Conservation (phyloP, 1,284 basidiomycete genomes). For the Sanghuangporus baumii region DNA sequence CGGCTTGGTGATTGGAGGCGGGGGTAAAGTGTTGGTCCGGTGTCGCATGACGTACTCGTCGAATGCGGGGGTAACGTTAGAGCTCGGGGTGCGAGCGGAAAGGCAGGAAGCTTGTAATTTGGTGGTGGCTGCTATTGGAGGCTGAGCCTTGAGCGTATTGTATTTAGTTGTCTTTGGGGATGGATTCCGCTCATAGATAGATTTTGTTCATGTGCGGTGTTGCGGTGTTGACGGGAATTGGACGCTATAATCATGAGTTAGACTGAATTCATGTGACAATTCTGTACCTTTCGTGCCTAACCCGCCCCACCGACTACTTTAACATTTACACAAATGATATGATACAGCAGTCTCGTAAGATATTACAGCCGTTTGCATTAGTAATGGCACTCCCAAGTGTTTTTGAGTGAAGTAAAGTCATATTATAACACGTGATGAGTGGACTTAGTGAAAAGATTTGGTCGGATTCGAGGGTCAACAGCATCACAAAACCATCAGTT, state of each 20-base stretch:
- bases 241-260: no score
- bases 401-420: no score
- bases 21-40: slow-evolving; percentile 89
- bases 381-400: no score
- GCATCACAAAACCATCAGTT: no score
- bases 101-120: slow-evolving; percentile 81
- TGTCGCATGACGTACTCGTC: slow-evolving; percentile 94
- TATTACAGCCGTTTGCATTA: background rate
- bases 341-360: background rate
- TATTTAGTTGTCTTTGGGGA: background rate
- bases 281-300: background rate
- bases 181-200: background rate
- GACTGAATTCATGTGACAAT: background rate
- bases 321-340: background rate
- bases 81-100: slow-evolving; percentile 91
- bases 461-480: no score
- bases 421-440: no score
- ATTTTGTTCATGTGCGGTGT: background rate
- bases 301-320: no score
- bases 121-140: slow-evolving; percentile 87
- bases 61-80: slow-evolving; percentile 92
- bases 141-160: slow-evolving; percentile 32
- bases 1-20: slow-evolving; percentile 84
- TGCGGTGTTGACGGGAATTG: background rate
- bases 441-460: no score